Percentiles rank a stretch among this genome's conserved stretches.
These are phyloP conservation scores for Hebeloma cylindrosporum DNA, from an alignment of 768 basidiomycete species.

Conservation along the genomic window DNA sequence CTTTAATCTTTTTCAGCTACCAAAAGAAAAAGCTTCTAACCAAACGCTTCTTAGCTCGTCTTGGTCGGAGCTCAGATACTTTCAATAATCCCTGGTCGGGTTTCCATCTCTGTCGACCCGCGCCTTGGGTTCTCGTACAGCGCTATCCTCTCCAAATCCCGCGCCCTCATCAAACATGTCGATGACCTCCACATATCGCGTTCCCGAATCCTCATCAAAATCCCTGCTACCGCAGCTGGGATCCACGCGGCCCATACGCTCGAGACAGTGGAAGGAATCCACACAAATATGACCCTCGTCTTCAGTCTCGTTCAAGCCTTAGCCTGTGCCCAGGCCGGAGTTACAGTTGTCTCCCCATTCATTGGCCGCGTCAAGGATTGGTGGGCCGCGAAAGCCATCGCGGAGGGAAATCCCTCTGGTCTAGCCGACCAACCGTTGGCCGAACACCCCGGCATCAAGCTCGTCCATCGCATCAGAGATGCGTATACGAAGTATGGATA, in stretches of 20 bases:
- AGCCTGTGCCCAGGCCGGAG: slow-evolving; percentile 37
- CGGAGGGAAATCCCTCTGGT: slow-evolving; percentile 12
- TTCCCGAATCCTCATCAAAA: slow-evolving; percentile 34
- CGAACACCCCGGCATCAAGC: slow-evolving; percentile 31
- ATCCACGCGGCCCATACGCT: slow-evolving; percentile 33
- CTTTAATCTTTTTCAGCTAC: background rate
- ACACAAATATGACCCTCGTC: slow-evolving; percentile 38
- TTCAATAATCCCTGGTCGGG: slow-evolving; percentile 33
- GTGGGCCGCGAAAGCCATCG: slow-evolving; percentile 26
- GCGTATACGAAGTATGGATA: slow-evolving; percentile 26
- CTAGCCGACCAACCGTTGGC: slow-evolving; percentile 19
- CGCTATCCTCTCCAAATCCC: slow-evolving; percentile 29
- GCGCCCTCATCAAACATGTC: slow-evolving; percentile 27
- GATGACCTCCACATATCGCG: slow-evolving; percentile 31
- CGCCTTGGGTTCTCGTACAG: slow-evolving; percentile 29
- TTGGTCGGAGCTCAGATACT: slow-evolving; percentile 33
- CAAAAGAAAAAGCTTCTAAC: too few relatives aligned
- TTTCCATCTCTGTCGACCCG: slow-evolving; percentile 37
- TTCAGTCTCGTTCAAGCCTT: slow-evolving; percentile 36
- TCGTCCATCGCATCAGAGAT: slow-evolving; percentile 30
- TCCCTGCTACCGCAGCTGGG: slow-evolving; percentile 35
- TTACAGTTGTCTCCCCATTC: slow-evolving; percentile 36
- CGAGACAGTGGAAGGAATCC: slow-evolving; percentile 24
- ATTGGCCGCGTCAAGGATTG: slow-evolving; percentile 41
- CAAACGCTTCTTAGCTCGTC: slow-evolving; percentile 32